A percentile compares a stretch with the other conserved stretches of the same genome.
Conservation (phyloP, 305 asterid genomes). For the Fraxinus latifolia region DNA sequence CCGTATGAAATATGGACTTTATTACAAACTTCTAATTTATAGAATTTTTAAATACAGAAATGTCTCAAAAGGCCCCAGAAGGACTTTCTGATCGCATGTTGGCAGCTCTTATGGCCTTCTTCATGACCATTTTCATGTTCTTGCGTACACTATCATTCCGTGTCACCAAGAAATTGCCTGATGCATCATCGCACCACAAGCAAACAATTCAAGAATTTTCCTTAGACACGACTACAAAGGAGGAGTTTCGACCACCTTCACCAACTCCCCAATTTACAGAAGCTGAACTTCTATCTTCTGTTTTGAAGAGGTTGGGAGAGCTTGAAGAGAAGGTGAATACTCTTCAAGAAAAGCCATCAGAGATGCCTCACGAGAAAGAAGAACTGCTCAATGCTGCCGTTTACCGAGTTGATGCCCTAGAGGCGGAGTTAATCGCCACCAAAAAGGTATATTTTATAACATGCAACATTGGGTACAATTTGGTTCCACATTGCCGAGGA, state of each 20-base stretch:
- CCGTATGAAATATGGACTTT: background rate
- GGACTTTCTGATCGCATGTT: conserved; percentile 50
- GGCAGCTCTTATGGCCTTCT: conserved; percentile 65
- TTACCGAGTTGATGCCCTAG: conserved; percentile 93
- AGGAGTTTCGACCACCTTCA: conserved; percentile 77
- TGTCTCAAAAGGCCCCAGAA: conserved; percentile 57
- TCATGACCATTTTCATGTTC: conserved; percentile 60
- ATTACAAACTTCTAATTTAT: background rate
- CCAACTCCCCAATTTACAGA: conserved; percentile 73
- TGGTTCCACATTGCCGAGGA: background rate
- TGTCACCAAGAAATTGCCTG: conserved; percentile 54
- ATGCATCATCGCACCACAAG: conserved; percentile 36
- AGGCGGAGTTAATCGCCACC: conserved; percentile 96
- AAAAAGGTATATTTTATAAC: conserved; percentile 57
- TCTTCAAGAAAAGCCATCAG: conserved; percentile 84
- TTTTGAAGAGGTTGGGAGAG: conserved; percentile 76
- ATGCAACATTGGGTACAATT: background rate
- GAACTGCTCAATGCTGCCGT: conserved; percentile 98
- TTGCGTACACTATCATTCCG: conserved; percentile 48
- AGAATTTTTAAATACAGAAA: conserved; percentile 35
- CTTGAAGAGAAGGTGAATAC: conserved; percentile 76
- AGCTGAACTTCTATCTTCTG: conserved; percentile 71
- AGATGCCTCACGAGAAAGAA: conserved; percentile 95
- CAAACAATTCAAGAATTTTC: conserved; percentile 49
- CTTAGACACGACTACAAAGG: conserved; percentile 51